Percentiles rank a stretch among this genome's conserved stretches.
Evolutionary conservation across 331 rosid genomes (phyloP).

Genomic region (Prunus yedoensis): DNA sequence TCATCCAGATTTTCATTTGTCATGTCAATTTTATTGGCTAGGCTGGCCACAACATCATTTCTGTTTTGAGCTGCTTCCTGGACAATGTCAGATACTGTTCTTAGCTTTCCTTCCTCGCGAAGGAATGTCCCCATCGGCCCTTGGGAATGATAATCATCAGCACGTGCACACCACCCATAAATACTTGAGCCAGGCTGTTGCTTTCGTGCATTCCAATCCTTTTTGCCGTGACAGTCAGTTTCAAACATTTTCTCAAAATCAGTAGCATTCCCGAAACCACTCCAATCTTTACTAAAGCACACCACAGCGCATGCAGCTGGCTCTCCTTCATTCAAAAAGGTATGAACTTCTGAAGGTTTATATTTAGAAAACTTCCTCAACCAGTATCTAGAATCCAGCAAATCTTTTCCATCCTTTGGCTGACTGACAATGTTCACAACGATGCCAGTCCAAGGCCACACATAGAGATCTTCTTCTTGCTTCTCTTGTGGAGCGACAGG

Average conservation of each 20-base stretch:
- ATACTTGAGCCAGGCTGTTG: conserved; percentile 39
- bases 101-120: conserved; percentile 67
- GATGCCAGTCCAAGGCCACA: conserved; percentile 96
- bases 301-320: conserved; percentile 45
- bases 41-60: conserved; percentile 57
- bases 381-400: conserved; percentile 55
- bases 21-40: conserved; percentile 64
- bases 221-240: conserved; percentile 44
- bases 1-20: conserved; percentile 69
- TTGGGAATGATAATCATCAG: conserved; percentile 59
- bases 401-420: conserved; percentile 28
- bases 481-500: conserved; percentile 37
- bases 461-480: conserved; percentile 57
- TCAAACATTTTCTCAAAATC: conserved; percentile 73
- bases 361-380: conserved; percentile 50
- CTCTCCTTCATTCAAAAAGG: conserved; percentile 40
- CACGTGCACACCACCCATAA: conserved; percentile 92
- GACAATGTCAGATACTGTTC: conserved; percentile 75
- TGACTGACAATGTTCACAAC: conserved; percentile 50
- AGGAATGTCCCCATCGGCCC: conserved; percentile 83
- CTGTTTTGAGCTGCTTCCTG: conserved; percentile 66
- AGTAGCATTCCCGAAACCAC: conserved; percentile 70
- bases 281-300: conserved; percentile 67
- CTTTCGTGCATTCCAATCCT: conserved; percentile 52
- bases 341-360: conserved; percentile 48